Conservation (phyloP, 1,284 basidiomycete genomes). For the Pseudozyma hubeiensis region DNA sequence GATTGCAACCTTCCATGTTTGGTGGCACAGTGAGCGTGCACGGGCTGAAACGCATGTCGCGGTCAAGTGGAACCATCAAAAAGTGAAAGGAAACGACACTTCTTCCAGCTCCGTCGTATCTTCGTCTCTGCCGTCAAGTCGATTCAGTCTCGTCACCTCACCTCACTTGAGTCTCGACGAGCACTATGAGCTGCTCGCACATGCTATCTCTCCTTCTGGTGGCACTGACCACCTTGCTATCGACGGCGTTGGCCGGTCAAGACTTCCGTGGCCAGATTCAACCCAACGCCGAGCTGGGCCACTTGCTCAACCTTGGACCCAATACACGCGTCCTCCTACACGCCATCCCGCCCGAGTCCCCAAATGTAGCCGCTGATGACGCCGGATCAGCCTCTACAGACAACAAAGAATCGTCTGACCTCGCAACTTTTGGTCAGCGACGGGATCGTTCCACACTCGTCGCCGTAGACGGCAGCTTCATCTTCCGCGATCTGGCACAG, state of each 20-base stretch:
- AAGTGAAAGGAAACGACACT: no score
- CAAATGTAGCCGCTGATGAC: not conserved
- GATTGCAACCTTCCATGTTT: no score
- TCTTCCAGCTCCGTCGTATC: no score
- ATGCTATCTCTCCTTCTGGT: conserved; percentile 8
- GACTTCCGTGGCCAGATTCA: conserved; percentile 54
- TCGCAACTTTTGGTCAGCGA: conserved; percentile 28
- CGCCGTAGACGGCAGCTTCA: conserved; percentile 45
- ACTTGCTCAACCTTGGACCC: conserved; percentile 43
- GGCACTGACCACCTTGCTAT: conserved; percentile 20
- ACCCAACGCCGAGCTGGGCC: conserved; percentile 39
- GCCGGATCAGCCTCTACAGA: not conserved
- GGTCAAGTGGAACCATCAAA: no score
- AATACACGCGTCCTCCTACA: conserved; percentile 36
- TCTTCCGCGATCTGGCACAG: conserved; percentile 46
- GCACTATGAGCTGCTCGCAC: conserved; percentile 1
- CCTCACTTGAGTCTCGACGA: not conserved
- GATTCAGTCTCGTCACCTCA: not conserved
- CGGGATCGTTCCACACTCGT: conserved; percentile 43
- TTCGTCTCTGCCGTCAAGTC: no score
- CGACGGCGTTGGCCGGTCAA: conserved; percentile 16
- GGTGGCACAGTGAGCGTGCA: no score
- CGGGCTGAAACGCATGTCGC: no score
- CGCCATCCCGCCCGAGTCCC: conserved; percentile 23
- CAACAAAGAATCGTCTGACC: conserved; percentile 4